phyloP scores from a whole-genome alignment of 345 rosid species.

The Pugionium cornutum region DNA sequence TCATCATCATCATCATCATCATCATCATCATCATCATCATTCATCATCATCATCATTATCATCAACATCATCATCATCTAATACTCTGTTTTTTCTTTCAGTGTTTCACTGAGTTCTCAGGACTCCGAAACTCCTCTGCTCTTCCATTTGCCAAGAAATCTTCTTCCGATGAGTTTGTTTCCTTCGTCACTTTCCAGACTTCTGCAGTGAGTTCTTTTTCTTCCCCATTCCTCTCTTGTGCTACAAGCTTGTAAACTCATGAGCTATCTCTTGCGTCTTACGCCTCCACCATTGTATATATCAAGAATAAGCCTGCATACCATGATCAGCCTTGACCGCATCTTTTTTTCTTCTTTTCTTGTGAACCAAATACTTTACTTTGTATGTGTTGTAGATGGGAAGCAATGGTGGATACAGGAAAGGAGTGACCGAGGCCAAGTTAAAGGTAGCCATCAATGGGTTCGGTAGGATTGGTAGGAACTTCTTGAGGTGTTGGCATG shows the following conservation, averaged over 20 bases:
- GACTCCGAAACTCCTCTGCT: slow-evolving; percentile 63
- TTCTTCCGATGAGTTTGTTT: slow-evolving; percentile 70
- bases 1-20: no score
- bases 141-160: slow-evolving; percentile 63
- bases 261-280: slow-evolving; percentile 8
- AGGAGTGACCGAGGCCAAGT: slow-evolving; percentile 72
- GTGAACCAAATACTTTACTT: neutral
- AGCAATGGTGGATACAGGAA: slow-evolving; percentile 70
- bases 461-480: slow-evolving; percentile 97
- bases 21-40: no score
- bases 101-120: slow-evolving; percentile 79
- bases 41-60: no score
- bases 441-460: slow-evolving; percentile 96
- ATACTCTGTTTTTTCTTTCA: slow-evolving; percentile 48
- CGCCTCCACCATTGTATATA: slow-evolving; percentile 15
- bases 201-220: slow-evolving; percentile 61
- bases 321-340: slow-evolving; percentile 27
- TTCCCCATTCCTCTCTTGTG: slow-evolving; percentile 5
- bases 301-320: slow-evolving; percentile 22
- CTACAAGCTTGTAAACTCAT: slow-evolving; percentile 9
- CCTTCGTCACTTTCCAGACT: slow-evolving; percentile 72
- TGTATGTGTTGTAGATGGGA: slow-evolving; percentile 52
- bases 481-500: slow-evolving; percentile 99
- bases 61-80: neutral
- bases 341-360: neutral